phyloP scores from a whole-genome alignment of 1,139 yeast genomes.

The Taphrina pruni region DNA sequence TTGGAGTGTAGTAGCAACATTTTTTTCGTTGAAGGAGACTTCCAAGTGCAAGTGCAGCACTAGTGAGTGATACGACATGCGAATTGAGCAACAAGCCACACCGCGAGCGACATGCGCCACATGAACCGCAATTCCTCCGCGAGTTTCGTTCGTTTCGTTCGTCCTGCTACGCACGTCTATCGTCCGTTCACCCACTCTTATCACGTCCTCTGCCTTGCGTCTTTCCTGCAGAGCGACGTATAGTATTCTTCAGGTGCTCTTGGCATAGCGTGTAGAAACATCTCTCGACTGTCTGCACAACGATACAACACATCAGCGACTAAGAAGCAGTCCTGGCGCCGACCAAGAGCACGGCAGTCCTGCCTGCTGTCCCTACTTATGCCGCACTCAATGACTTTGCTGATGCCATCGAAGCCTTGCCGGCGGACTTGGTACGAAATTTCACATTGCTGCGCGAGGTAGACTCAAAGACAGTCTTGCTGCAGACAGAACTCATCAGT shows the following conservation, averaged over 20 bases:
- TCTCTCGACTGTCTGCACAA: too few species aligned
- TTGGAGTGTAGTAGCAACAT: too few species aligned
- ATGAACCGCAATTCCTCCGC: slow-evolving; percentile 2
- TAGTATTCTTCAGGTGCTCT: too few species aligned
- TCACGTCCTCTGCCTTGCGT: too few species aligned
- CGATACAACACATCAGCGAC: too few species aligned
- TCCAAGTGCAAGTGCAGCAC: too few species aligned
- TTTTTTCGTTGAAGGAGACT: too few species aligned
- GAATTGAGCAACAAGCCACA: not conserved
- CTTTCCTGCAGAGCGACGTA: too few species aligned
- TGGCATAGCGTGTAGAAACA: too few species aligned
- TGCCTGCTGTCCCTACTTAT: slow-evolving; percentile 52
- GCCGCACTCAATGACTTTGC: slow-evolving; percentile 92
- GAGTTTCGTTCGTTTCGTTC: slow-evolving; percentile 1
- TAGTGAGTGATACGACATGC: too few species aligned
- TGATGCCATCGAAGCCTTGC: slow-evolving; percentile 91
- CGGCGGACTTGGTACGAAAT: slow-evolving; percentile 79
- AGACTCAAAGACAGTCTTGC: slow-evolving; percentile 85
- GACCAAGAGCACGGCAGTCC: slow-evolving; percentile 15
- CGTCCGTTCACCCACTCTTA: too few species aligned
- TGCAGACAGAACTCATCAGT: slow-evolving; percentile 29
- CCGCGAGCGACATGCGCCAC: slow-evolving; percentile 1
- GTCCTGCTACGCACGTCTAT: not conserved
- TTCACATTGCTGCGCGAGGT: slow-evolving; percentile 88
- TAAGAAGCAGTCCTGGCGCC: slow-evolving; percentile 12